Evolutionary conservation across 169 alveolate genomes (phyloP), one percentile per base, ranked within the genome.

Genomic region (Plasmodium blacklocki): DNA sequence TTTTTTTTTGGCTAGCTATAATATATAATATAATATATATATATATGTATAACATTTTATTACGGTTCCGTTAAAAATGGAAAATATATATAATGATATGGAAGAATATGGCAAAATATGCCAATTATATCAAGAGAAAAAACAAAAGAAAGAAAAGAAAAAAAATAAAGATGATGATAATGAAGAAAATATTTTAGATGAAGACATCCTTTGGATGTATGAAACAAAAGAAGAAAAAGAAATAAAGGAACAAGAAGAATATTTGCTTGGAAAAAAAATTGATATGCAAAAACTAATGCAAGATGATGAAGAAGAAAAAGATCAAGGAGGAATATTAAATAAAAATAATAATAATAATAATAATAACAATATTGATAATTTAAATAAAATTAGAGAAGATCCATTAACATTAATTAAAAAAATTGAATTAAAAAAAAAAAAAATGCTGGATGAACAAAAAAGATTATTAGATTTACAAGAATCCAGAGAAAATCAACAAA

Each of bases 131-230:
- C 49, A 56, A 9, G 90, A 80, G 64, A 80, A 80, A 68, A 67
- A 80, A 58, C 90, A 80, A 32, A 68, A 45, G 58, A 29, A 50
- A 49, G 90, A 80, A 80, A 80, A 80, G 45, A 45, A 26, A 70
- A 56, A 56, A 56, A 56, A 56, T 15, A 80, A 80, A 49, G 39
- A 54, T 32, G 49, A 80, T 80, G 83, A 80, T 32, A 80, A 80
- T 26, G 39, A 54, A 49, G 58, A 80, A 68, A 73, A 80, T 32
- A 39, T 56, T 21, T 15, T 80, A 68, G 85, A 80, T 52, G 90
- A 80, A 80, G 90, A 80, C 39, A 80, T 80, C 54, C 43, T 80
- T 32, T 80, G 90, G 90, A 80, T 80, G 90, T 80, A 80, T 72
- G 90, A 80, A 80, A 80, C 90, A 29, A 80, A 80, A 26, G 90